These are phyloP conservation scores for Babesia bovis DNA, from an alignment of 169 alveolate genomes.

Conservation along the genomic window DNA sequence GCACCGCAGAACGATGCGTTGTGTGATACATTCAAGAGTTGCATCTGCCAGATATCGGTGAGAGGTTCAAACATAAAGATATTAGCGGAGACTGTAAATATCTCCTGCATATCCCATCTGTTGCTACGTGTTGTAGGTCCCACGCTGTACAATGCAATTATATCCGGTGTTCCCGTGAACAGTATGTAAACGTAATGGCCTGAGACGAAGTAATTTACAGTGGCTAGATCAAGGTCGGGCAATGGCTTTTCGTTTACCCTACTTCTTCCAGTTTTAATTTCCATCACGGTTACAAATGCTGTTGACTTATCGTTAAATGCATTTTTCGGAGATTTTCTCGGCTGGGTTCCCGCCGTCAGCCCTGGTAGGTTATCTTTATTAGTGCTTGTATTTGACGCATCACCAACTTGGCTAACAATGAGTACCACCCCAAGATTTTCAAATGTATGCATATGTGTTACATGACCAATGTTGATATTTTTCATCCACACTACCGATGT, in stretches of 20 bases:
- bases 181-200: not conserved
- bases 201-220: not conserved
- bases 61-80: not conserved
- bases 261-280: conserved; percentile 1
- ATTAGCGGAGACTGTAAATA: not conserved
- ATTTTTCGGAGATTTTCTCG: not conserved
- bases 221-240: not conserved
- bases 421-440: conserved; percentile 6
- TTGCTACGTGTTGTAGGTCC: not conserved
- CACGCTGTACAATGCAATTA: not conserved
- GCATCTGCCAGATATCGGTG: conserved; percentile 8
- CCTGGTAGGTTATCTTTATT: not conserved
- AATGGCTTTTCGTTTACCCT: not conserved
- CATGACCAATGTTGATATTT: conserved; percentile 20
- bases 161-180: conserved; percentile 9
- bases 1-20: not conserved
- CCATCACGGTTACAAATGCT: conserved; percentile 18
- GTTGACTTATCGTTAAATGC: not conserved
- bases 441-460: conserved; percentile 34
- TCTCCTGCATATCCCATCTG: not conserved
- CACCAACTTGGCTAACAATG: conserved; percentile 23
- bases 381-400: not conserved
- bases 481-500: conserved; percentile 31
- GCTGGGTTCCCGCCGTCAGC: not conserved
- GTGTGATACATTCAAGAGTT: conserved; percentile 4